phyloP scores from a whole-genome alignment of 2,329 filamentous ascomycete genomes.

The Leptographium procerum region DNA sequence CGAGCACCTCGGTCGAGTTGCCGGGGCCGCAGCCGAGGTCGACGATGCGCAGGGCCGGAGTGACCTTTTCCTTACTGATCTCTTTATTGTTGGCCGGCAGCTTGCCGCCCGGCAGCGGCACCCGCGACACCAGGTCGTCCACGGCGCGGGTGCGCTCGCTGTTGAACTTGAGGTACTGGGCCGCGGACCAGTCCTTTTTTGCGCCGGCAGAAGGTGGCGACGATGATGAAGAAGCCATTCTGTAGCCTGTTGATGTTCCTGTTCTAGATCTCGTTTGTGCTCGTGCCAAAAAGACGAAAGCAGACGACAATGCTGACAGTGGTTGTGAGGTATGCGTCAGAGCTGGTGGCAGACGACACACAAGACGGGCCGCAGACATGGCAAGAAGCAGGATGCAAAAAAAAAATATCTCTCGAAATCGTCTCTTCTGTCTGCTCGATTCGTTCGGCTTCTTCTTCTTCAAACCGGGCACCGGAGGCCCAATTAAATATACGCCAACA shows the following conservation, averaged over 20 bases:
- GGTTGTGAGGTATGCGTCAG: not conserved
- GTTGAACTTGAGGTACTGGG: slow-evolving; percentile 44
- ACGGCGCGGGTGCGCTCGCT: slow-evolving; percentile 40
- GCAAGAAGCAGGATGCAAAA: not conserved
- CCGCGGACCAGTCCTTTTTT: slow-evolving; percentile 38
- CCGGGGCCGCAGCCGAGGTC: slow-evolving; percentile 51
- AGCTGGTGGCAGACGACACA: not conserved
- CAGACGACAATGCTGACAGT: not conserved
- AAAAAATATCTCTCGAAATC: too few relatives aligned
- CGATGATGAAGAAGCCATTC: not conserved
- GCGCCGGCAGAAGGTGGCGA: not conserved
- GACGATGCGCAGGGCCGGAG: slow-evolving; percentile 30
- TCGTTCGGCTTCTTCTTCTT: too few relatives aligned
- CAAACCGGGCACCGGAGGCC: not conserved
- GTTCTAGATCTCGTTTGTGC: not conserved
- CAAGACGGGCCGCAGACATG: not conserved
- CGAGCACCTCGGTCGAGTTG: slow-evolving; percentile 42
- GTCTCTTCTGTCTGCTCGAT: not conserved
- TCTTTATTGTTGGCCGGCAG: not conserved
- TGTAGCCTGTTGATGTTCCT: not conserved
- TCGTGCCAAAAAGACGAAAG: not conserved
- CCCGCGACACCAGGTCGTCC: slow-evolving; percentile 38
- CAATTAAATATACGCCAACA: not conserved
- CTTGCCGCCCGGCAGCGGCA: slow-evolving; percentile 22
- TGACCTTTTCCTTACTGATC: too few relatives aligned